These are phyloP conservation scores for Fusarium pilosicola DNA, from an alignment of 2,329 filamentous ascomycete genomes.

Conservation along the genomic window DNA sequence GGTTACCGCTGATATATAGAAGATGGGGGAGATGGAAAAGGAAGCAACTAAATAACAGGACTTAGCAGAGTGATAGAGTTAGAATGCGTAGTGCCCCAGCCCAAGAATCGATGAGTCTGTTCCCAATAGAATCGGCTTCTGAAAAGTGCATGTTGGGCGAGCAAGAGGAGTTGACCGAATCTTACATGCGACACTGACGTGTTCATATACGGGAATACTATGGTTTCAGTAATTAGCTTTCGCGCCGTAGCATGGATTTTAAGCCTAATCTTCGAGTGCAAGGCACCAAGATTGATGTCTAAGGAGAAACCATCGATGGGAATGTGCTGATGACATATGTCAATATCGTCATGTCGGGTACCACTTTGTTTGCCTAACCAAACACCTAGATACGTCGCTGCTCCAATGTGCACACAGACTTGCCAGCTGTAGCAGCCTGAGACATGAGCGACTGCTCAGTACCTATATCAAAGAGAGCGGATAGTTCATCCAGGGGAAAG, in stretches of 20 bases:
- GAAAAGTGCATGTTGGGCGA: background rate
- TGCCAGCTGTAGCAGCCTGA: background rate
- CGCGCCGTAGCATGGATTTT: background rate
- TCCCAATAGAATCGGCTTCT: background rate
- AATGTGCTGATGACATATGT: background rate
- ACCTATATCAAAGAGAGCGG: rapidly evolving
- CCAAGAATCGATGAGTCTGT: background rate
- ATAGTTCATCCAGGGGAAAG: rapidly evolving
- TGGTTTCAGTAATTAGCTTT: rapidly evolving
- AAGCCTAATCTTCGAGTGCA: background rate
- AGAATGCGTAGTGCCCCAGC: background rate
- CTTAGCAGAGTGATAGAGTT: background rate
- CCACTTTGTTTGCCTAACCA: background rate
- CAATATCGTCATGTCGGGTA: background rate
- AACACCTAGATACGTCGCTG: background rate
- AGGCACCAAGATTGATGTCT: background rate
- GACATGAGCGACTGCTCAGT: rapidly evolving
- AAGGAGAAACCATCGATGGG: rapidly evolving
- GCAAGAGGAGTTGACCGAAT: background rate
- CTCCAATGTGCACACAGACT: background rate
- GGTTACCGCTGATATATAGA: too few species aligned
- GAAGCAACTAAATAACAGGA: too few species aligned
- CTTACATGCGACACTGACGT: background rate
- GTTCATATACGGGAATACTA: background rate
- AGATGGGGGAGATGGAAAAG: too few species aligned